Evolutionary conservation across 1,284 basidiomycete genomes (phyloP), one percentile per base, ranked within the genome.

Genomic region (Psilocybe mexicana): DNA sequence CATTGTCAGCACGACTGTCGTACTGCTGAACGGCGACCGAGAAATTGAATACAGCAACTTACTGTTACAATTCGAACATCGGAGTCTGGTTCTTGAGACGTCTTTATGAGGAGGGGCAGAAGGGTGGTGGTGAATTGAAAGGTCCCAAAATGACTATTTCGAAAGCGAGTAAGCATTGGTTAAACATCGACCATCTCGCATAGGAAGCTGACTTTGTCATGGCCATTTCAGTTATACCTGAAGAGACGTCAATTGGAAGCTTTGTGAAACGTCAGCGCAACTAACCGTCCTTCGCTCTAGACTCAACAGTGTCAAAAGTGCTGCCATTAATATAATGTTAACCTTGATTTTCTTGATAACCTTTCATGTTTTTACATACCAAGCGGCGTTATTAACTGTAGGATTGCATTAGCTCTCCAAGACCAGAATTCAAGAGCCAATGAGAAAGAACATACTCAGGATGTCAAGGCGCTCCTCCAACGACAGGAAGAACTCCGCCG

Each of bases 61-160:
- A 84, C 83, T 47, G 73, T 74, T 3, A 84, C 71, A 18, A 85
- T 70, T 14, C 83, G 78, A 38, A 84, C 81, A 59, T 85, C 83
- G 0, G 77, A 70, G 36, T 70, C 71, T 2, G 74, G 72, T 52
- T 76, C 66, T 26, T 74, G 64, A 1, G 79, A 76, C 0, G 83
- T 83, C 46, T 73, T 69, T 52, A 73, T 74, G 26, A 85, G 64
- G 7, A 84, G 61, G 0, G 82, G 79, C 26, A 85, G 73, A 4
- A 86, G 72, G 6, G 73, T 71, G n/a, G 70, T 68, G 2, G 80
- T 82, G 48, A 85, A 74, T 2, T 78, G 73, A 53, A 78, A 79
- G 0, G 75, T 74, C 11, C 78, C 73, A 36, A 85, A 69, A 46
- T 78, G 77, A 52, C 83, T 84, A 50, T 28, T 6, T 42, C 14